Conservation (phyloP, 129 eudicot species). For the Artemisia annua region DNA sequence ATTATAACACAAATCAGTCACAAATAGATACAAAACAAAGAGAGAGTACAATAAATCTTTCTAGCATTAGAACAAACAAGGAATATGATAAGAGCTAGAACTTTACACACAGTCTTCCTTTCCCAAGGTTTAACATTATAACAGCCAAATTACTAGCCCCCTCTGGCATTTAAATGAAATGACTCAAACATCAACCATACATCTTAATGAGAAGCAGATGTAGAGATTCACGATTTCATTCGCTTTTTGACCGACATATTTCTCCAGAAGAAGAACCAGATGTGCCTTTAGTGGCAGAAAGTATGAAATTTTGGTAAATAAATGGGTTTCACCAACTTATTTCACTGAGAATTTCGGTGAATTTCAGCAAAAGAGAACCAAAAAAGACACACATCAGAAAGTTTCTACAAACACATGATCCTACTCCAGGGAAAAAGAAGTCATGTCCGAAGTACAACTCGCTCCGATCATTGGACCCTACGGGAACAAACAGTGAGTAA, state of each 20-base stretch:
- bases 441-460: too few species aligned
- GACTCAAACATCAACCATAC: background rate
- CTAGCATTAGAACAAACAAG: too few species aligned
- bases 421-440: too few species aligned
- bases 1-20: slow-evolving; percentile 15
- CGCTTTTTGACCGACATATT: background rate
- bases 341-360: too few species aligned
- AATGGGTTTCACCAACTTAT: too few species aligned
- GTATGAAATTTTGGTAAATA: too few species aligned
- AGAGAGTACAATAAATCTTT: background rate
- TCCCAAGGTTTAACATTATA: background rate
- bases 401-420: too few species aligned
- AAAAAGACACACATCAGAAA: too few species aligned
- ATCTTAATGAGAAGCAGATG: background rate
- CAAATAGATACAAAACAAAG: background rate
- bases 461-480: too few species aligned
- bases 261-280: background rate
- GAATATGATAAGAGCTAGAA: too few species aligned
- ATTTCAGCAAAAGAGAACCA: too few species aligned
- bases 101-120: background rate
- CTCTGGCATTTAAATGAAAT: background rate
- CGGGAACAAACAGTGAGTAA: too few species aligned
- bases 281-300: background rate
- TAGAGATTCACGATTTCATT: background rate
- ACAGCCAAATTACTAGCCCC: background rate